Evolutionary conservation across 2,329 filamentous ascomycete species (phyloP).

Genomic region (Hymenoscyphus fraxineus): DNA sequence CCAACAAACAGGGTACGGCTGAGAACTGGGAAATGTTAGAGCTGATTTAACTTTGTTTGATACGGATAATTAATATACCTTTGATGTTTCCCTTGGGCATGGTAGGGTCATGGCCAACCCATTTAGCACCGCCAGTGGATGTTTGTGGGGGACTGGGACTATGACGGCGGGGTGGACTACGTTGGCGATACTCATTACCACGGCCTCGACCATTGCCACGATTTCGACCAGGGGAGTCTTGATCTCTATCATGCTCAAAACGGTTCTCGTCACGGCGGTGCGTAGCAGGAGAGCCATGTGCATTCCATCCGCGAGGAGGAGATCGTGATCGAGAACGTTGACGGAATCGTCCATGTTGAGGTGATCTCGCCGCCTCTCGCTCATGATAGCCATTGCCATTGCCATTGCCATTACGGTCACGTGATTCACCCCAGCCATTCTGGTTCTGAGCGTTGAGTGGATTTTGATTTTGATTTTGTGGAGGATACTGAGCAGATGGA

Average conservation of each 20-base stretch:
- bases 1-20: conserved; percentile 96
- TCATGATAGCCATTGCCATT: conserved; percentile 42
- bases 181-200: conserved; percentile 75
- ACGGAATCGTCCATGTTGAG: conserved; percentile 46
- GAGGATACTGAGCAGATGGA: conserved; percentile 20
- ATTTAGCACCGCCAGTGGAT: conserved; percentile 57
- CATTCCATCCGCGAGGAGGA: conserved; percentile 69
- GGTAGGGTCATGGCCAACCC: conserved; percentile 72
- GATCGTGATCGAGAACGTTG: conserved; percentile 75
- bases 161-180: conserved; percentile 71
- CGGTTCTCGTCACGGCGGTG: conserved; percentile 45
- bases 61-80: conserved; percentile 39
- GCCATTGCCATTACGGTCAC: conserved; percentile 46
- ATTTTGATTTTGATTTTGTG: conserved; percentile 28
- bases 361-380: conserved; percentile 53
- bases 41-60: conserved; percentile 5
- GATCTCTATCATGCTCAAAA: conserved; percentile 70
- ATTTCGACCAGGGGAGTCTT: conserved; percentile 60
- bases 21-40: conserved; percentile 53
- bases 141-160: conserved; percentile 54
- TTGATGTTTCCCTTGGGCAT: conserved; percentile 78
- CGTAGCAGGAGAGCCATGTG: conserved; percentile 52
- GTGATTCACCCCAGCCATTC: conserved; percentile 46
- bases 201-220: conserved; percentile 53
- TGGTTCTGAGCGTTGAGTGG: conserved; percentile 38